Percentiles rank a stretch among this genome's conserved stretches.
phyloP scores from a whole-genome alignment of 2,329 filamentous ascomycete genomes.

The Exophiala dermatitidis region DNA sequence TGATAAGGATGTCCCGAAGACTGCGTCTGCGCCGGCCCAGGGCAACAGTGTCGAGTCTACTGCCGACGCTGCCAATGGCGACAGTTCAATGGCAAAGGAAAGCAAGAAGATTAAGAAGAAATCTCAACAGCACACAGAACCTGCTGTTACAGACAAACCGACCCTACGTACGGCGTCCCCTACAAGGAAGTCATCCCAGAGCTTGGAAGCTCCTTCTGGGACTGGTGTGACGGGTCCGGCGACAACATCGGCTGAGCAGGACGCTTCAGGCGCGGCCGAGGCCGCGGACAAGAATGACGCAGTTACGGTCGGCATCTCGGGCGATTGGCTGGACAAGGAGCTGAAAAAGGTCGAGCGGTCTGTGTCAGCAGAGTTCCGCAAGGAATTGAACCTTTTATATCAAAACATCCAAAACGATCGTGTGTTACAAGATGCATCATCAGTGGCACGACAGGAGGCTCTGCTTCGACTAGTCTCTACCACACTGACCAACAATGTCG shows the following conservation, averaged over 20 bases:
- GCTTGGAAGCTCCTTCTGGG: neutral
- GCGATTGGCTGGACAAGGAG: constrained; percentile 54
- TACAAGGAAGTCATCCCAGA: neutral
- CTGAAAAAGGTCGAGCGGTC: constrained; percentile 48
- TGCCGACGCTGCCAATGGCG: constrained; percentile 9
- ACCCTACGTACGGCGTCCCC: constrained; percentile 10
- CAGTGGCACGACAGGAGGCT: constrained; percentile 60
- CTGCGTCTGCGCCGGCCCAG: neutral
- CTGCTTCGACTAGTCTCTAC: constrained; percentile 61
- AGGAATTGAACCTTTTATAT: constrained; percentile 51
- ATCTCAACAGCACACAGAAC: constrained; percentile 5
- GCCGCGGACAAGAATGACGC: constrained; percentile 23
- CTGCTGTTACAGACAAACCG: constrained; percentile 4
- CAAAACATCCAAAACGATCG: constrained; percentile 62
- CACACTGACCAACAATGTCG: constrained; percentile 63
- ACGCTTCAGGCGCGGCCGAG: constrained; percentile 1
- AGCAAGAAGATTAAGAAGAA: constrained; percentile 27
- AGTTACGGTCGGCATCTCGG: constrained; percentile 40
- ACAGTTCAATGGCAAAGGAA: constrained; percentile 16
- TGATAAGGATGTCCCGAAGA: constrained; percentile 26
- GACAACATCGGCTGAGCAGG: constrained; percentile 1
- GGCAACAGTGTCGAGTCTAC: constrained; percentile 7
- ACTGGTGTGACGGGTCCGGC: neutral
- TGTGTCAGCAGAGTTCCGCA: constrained; percentile 41
- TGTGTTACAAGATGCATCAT: constrained; percentile 55